phyloP scores from a whole-genome alignment of 768 basidiomycete genomes.

The Boletellus emodensis region DNA sequence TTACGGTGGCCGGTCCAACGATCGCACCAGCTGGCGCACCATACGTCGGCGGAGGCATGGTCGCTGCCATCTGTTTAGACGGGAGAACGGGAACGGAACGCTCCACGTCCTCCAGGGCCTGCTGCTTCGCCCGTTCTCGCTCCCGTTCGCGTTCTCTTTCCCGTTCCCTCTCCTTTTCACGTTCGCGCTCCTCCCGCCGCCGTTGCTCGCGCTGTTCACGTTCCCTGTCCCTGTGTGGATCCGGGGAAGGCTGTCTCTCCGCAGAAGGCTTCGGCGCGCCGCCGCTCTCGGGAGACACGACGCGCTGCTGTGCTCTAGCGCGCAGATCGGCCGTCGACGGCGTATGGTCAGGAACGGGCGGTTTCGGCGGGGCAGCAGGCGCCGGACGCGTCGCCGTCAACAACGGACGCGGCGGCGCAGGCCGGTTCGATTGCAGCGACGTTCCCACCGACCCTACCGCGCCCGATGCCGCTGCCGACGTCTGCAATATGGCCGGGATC shows the following conservation, averaged over 20 bases:
- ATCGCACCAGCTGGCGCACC: conserved; percentile 49
- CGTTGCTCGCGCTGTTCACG: conserved; percentile 37
- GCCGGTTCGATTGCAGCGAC: conserved; percentile 52
- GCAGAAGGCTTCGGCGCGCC: conserved; percentile 29
- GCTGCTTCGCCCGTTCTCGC: conserved; percentile 20
- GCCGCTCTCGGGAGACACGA: conserved; percentile 34
- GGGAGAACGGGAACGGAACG: conserved; percentile 40
- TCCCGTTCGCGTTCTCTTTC: conserved; percentile 33
- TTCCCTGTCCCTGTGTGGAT: conserved; percentile 34
- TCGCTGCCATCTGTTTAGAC: conserved; percentile 39
- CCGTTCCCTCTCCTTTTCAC: conserved; percentile 32
- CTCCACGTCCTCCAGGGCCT: conserved; percentile 31
- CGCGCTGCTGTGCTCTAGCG: conserved; percentile 57
- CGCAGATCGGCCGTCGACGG: conserved; percentile 65
- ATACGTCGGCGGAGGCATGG: conserved; percentile 25
- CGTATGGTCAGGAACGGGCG: conserved; percentile 44
- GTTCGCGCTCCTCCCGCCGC: conserved; percentile 35
- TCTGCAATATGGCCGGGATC: conserved; percentile 24
- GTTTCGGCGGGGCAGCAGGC: conserved; percentile 43
- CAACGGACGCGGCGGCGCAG: conserved; percentile 67
- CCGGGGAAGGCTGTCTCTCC: conserved; percentile 40
- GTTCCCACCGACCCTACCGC: conserved; percentile 3
- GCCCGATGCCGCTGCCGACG: conserved; percentile 23
- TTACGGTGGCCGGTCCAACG: conserved; percentile 57
- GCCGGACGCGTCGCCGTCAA: conserved; percentile 53